Percentiles rank a stretch among this genome's conserved stretches.
These are phyloP conservation scores for Hibiscus mutabilis DNA, from an alignment of 345 rosid species.

Conservation along the genomic window DNA sequence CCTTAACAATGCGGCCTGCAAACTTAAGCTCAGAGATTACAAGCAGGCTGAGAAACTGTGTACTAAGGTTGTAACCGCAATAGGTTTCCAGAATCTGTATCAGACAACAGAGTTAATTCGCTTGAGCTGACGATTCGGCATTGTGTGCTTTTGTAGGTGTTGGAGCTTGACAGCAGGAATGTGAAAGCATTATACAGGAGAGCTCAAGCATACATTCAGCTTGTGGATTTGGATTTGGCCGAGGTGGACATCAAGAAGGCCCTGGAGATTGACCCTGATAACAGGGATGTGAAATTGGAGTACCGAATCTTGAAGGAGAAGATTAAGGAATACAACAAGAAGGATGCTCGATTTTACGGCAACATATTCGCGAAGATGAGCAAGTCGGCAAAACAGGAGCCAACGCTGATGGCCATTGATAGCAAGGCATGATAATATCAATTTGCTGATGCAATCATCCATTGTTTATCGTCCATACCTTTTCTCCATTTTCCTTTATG, in stretches of 20 bases:
- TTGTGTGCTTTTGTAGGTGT: conserved; percentile 30
- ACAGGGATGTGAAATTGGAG: conserved; percentile 78
- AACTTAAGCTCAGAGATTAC: conserved; percentile 69
- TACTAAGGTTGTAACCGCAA: conserved; percentile 41
- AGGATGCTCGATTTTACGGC: conserved; percentile 64
- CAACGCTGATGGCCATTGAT: conserved; percentile 18
- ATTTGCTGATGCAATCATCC: background rate
- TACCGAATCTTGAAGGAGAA: conserved; percentile 63
- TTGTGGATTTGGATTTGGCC: conserved; percentile 55
- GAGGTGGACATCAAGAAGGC: conserved; percentile 71
- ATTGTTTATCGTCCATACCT: too few species aligned
- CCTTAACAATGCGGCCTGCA: conserved; percentile 82
- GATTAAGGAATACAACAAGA: conserved; percentile 63
- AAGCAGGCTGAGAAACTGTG: conserved; percentile 78
- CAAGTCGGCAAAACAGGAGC: conserved; percentile 11
- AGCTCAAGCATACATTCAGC: conserved; percentile 62
- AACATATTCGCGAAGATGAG: conserved; percentile 52
- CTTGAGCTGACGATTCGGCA: background rate
- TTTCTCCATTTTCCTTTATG: too few species aligned
- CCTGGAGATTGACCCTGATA: conserved; percentile 67
- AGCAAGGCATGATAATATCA: conserved; percentile 16
- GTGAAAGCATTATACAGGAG: conserved; percentile 76
- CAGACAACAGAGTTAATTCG: background rate
- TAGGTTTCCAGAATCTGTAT: background rate
- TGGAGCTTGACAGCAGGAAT: conserved; percentile 49